phyloP scores from a whole-genome alignment of 345 rosid species.

The Abelmoschus esculentus region DNA sequence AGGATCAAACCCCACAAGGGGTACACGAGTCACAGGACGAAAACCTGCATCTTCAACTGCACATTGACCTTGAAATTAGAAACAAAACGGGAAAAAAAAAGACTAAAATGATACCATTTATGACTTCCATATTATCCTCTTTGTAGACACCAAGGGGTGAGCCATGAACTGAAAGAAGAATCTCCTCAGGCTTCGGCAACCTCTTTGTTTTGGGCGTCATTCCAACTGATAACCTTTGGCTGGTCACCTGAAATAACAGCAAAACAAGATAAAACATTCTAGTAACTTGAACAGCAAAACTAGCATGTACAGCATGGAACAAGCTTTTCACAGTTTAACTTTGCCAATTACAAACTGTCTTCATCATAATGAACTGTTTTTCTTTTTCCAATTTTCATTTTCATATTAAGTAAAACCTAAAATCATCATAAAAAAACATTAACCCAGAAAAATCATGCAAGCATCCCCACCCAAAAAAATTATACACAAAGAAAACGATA shows the following conservation, averaged over 20 bases:
- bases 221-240: slow-evolving; percentile 82
- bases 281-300: too few species aligned
- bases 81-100: not conserved
- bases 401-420: not conserved
- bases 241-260: slow-evolving; percentile 37
- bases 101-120: slow-evolving; percentile 43
- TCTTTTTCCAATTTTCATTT: not conserved
- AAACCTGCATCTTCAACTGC: not conserved
- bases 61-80: not conserved
- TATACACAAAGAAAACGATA: not conserved
- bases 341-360: not conserved
- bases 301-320: not conserved
- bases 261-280: not conserved
- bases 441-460: not conserved
- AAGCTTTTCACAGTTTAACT: not conserved
- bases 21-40: not conserved
- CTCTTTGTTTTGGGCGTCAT: slow-evolving; percentile 82
- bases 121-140: slow-evolving; percentile 89
- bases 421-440: not conserved
- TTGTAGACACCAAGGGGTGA: slow-evolving; percentile 87
- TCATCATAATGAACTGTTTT: not conserved
- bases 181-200: slow-evolving; percentile 83
- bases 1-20: not conserved
- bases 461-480: not conserved
- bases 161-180: slow-evolving; percentile 83